Percentiles rank a stretch among this genome's conserved stretches.
phyloP scores from a whole-genome alignment of 2,329 filamentous ascomycete species.

The Aspergillus persii region DNA sequence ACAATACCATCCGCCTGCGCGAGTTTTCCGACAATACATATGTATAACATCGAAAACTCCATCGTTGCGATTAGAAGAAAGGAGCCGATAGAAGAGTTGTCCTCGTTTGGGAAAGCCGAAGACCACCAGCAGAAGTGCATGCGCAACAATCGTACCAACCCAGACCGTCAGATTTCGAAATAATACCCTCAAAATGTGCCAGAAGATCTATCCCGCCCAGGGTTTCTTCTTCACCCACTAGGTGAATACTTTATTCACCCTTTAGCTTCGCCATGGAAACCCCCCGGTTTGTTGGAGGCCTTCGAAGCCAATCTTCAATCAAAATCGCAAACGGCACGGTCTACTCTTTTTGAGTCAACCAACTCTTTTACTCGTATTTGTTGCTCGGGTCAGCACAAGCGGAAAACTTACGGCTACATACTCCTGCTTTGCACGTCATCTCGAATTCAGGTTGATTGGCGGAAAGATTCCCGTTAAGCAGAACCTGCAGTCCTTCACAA shows the following conservation, averaged over 20 bases:
- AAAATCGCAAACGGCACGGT: slow-evolving; percentile 10
- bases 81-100: neutral
- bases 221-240: slow-evolving; percentile 28
- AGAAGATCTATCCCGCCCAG: slow-evolving; percentile 21
- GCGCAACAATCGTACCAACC: slow-evolving; percentile 4
- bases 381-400: slow-evolving; percentile 7
- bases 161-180: slow-evolving; percentile 7
- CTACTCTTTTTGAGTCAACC: slow-evolving; percentile 7
- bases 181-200: slow-evolving; percentile 26
- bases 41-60: slow-evolving; percentile 19
- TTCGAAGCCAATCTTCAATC: slow-evolving; percentile 27
- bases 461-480: neutral
- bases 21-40: slow-evolving; percentile 16
- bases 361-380: neutral
- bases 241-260: slow-evolving; percentile 22
- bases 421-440: neutral
- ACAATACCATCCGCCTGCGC: neutral
- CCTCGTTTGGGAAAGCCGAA: neutral
- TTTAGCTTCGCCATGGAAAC: slow-evolving; percentile 32
- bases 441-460: neutral
- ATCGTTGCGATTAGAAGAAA: slow-evolving; percentile 10
- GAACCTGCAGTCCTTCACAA: slow-evolving; percentile 12
- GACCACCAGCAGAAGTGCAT: slow-evolving; percentile 9
- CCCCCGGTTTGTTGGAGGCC: slow-evolving; percentile 28
- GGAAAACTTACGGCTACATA: neutral